Conservation (phyloP, 1,284 basidiomycete genomes). For the Xerocomus minutiporus region DNA sequence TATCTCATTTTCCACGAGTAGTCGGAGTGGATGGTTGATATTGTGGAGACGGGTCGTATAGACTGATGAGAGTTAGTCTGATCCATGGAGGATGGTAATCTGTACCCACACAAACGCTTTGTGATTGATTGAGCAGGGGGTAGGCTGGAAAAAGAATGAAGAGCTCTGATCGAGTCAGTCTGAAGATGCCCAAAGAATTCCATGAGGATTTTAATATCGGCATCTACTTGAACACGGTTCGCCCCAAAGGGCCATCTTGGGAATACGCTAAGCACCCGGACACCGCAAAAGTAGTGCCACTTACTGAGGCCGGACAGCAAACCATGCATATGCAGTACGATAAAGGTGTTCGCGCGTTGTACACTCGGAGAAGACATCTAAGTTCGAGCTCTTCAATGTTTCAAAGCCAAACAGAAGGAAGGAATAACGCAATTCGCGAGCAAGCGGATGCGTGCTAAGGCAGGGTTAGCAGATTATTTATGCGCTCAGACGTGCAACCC, state of each 20-base stretch:
- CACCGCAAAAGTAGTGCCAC: slow-evolving; percentile 26
- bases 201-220: slow-evolving; percentile 82
- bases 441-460: slow-evolving; percentile 82
- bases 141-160: slow-evolving; percentile 68
- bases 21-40: slow-evolving; percentile 68
- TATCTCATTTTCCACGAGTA: slow-evolving; percentile 90
- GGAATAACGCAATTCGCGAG: slow-evolving; percentile 85
- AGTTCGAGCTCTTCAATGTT: slow-evolving; percentile 79
- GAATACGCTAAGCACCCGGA: slow-evolving; percentile 3
- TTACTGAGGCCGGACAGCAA: slow-evolving; percentile 83
- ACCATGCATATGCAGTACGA: slow-evolving; percentile 85
- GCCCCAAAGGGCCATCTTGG: slow-evolving; percentile 91
- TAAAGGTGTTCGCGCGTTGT: slow-evolving; percentile 77
- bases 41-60: slow-evolving; percentile 57
- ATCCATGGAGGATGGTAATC: background rate
- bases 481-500: slow-evolving; percentile 11
- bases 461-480: background rate
- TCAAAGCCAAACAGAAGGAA: slow-evolving; percentile 93
- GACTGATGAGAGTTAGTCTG: slow-evolving; percentile 37
- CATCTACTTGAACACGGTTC: slow-evolving; percentile 83
- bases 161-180: slow-evolving; percentile 66
- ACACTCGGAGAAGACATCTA: slow-evolving; percentile 84
- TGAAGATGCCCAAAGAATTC: slow-evolving; percentile 81
- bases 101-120: slow-evolving; percentile 43
- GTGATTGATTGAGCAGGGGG: slow-evolving; percentile 47